phyloP scores from a whole-genome alignment of 169 alveolate species.

The Blepharisma undulans region DNA sequence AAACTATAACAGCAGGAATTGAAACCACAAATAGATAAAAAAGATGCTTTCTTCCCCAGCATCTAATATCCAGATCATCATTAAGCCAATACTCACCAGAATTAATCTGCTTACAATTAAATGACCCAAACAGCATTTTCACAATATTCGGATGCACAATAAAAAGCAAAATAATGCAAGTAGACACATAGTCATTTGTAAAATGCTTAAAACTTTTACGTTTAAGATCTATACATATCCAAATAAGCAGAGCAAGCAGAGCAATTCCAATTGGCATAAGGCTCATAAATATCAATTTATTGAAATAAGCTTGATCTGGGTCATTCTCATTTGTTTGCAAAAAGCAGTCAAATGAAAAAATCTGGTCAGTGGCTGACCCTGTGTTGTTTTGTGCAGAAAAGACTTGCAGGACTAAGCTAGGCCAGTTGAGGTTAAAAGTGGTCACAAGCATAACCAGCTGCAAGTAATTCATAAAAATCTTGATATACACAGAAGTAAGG shows the following conservation, averaged over 20 bases:
- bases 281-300: background rate
- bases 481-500: conserved; percentile 14
- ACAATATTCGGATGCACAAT: conserved; percentile 18
- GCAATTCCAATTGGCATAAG: background rate
- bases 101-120: conserved; percentile 2
- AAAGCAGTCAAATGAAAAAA: conserved; percentile 54
- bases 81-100: background rate
- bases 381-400: conserved; percentile 28
- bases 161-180: conserved; percentile 40
- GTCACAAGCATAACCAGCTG: conserved; percentile 42
- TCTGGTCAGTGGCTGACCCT: conserved; percentile 36
- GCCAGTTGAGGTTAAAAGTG: conserved; percentile 53
- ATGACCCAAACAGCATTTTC: background rate
- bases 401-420: conserved; percentile 32
- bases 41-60: conserved; percentile 17
- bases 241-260: background rate
- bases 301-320: background rate
- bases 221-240: background rate
- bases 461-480: conserved; percentile 33
- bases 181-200: conserved; percentile 2
- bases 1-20: conserved; percentile 10
- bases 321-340: background rate
- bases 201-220: background rate
- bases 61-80: background rate
- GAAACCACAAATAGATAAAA: background rate